Evolutionary conservation across 192 early-diverging fungal genomes (phyloP).

Genomic region (Rhizoclosmatium globosum): DNA sequence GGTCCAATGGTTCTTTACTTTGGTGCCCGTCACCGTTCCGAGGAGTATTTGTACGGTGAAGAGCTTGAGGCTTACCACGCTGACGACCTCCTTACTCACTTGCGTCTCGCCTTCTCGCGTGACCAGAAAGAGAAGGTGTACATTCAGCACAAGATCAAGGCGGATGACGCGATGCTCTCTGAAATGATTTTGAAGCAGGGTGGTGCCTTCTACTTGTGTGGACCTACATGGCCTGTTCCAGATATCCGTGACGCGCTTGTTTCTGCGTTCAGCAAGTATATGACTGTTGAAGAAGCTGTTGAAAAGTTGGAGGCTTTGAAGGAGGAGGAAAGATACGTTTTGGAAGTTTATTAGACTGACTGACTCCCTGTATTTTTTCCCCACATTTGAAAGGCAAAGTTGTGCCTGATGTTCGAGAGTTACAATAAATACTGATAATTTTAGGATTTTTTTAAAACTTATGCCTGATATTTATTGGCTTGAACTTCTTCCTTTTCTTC

Average conservation of each 20-base stretch:
- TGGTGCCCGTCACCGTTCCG: conserved; percentile 91
- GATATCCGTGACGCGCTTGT: conserved; percentile 95
- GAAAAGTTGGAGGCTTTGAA: conserved; percentile 88
- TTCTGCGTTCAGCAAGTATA: conserved; percentile 70
- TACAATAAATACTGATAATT: no score
- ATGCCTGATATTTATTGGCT: no score
- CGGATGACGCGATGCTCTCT: conserved; percentile 78
- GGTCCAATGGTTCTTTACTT: conserved; percentile 97
- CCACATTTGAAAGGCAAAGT: no score
- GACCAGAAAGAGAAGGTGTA: conserved; percentile 95
- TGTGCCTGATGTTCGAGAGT: no score
- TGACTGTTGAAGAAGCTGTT: conserved; percentile 68
- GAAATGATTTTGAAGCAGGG: conserved; percentile 78
- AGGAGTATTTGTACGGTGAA: conserved; percentile 96
- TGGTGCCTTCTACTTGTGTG: conserved; percentile 96
- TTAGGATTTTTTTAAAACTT: no score
- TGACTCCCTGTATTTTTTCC: no score
- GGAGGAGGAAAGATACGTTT: conserved; percentile 89
- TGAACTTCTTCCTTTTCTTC: no score
- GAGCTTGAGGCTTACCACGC: conserved; percentile 94
- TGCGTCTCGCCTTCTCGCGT: conserved; percentile 92
- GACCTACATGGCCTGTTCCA: conserved; percentile 92
- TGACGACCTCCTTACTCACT: conserved; percentile 87
- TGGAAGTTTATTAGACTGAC: conserved; percentile 83
- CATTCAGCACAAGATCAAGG: conserved; percentile 95